A percentile compares a stretch with the other conserved stretches of the same genome.
Evolutionary conservation across 2,329 filamentous ascomycete species (phyloP).

Genomic region (Fusarium succisae): DNA sequence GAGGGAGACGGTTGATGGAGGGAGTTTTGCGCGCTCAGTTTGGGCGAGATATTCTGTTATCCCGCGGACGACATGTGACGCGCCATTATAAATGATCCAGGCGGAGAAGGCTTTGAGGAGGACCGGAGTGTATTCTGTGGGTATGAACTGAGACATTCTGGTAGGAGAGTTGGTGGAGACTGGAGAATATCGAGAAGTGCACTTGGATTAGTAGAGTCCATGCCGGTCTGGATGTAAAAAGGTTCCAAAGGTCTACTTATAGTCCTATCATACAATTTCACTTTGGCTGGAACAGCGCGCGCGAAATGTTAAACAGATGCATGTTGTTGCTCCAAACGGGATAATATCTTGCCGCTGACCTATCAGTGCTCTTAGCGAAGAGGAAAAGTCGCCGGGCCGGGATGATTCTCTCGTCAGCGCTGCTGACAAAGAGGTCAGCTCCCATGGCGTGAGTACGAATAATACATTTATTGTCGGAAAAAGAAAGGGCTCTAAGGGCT

Average conservation of each 20-base stretch:
- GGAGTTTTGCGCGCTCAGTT: not conserved
- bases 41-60: not conserved
- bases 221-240: no score
- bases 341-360: not conserved
- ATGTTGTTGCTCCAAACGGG: not conserved
- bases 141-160: not conserved
- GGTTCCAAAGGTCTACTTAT: fast-evolving
- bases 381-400: not conserved
- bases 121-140: not conserved
- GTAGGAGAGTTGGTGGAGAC: fast-evolving
- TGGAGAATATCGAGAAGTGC: not conserved
- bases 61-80: not conserved
- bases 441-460: not conserved
- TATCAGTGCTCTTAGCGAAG: not conserved
- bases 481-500: not conserved
- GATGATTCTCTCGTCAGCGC: not conserved
- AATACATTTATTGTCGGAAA: fast-evolving
- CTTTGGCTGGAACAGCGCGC: not conserved
- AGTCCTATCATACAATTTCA: not conserved
- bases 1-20: not conserved
- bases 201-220: not conserved
- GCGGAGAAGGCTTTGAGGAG: not conserved
- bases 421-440: not conserved
- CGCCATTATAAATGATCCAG: not conserved
- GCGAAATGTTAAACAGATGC: no score